phyloP scores from a whole-genome alignment of 345 rosid genomes.

The Noccaea bulbosa region DNA sequence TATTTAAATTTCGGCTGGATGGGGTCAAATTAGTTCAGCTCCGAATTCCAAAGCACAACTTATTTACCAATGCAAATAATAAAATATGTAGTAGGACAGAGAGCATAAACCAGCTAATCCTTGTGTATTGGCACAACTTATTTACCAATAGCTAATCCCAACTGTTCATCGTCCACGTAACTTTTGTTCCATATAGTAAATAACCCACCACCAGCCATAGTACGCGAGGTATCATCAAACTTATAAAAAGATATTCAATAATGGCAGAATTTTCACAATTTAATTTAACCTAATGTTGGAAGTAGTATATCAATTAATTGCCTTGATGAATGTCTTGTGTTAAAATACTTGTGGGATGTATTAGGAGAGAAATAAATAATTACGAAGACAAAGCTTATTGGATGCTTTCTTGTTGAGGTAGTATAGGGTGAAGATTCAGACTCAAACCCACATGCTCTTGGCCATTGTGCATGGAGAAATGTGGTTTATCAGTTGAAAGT shows the following conservation, averaged over 20 bases:
- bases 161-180: slow-evolving; percentile 26
- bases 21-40: slow-evolving; percentile 34
- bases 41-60: slow-evolving; percentile 1
- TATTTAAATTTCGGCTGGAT: slow-evolving; percentile 20
- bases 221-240: background rate
- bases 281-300: background rate
- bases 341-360: background rate
- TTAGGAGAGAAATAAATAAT: background rate
- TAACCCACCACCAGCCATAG: background rate
- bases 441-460: slow-evolving; percentile 26
- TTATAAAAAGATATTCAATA: background rate
- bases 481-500: background rate
- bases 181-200: slow-evolving; percentile 1
- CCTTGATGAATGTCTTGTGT: background rate
- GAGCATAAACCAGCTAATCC: slow-evolving; percentile 23
- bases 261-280: slow-evolving; percentile 2
- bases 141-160: too few relatives aligned
- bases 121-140: too few relatives aligned
- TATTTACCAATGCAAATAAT: slow-evolving; percentile 5
- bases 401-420: background rate
- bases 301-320: background rate
- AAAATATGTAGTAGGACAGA: slow-evolving; percentile 1
- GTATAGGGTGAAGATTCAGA: background rate
- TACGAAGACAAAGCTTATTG: background rate
- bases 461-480: slow-evolving; percentile 25